Evolutionary conservation across 2,329 filamentous ascomycete species (phyloP), one percentile per base, ranked within the genome.

Genomic region (Exophiala aquamarina): DNA sequence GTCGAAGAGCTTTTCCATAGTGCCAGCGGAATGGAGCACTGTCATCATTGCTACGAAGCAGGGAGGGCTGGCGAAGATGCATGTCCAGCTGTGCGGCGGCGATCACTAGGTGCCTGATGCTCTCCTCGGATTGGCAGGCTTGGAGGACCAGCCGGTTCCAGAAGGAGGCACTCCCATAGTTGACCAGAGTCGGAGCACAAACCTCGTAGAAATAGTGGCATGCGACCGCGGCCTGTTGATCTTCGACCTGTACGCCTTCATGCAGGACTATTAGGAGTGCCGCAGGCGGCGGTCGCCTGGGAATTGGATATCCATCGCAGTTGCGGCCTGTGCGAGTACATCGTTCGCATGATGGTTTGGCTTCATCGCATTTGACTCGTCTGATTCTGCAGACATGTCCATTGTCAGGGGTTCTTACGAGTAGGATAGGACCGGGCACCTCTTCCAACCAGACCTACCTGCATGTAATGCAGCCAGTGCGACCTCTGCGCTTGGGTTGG

Each of bases 221-320:
- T 2, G 40, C 29, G 11, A 15, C 28, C 17, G 19, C 21, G 9
- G 36, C 47, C 23, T 14, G 9, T 44, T 31, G 33, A 36, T 41
- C 9, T 36, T 23, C n/a, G 15, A 29, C 10, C 17, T 11, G 37
- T 57, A 19, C 57, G 54, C 9, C 48, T 41, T 34, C 5, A 20
- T 10, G 7, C 7, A 20, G 4, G 7, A 51, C 41, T 28, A 54
- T 9, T 17, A 51, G 32, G 4, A 49, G 20, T 3, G 43, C 49
- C 3, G 38, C 39, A 9, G 39, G 44, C 11, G 41, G 13, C 11
- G 26, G 23, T 19, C 39, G 15, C 29, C 31, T 38, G 17, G 41
- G 42, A 18, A 31, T 17, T 14, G 43, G 36, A 51, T 70, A 70
- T 15, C 68, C 66, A 43, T 70, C 68, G 47, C 68, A 70, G 35